phyloP scores from a whole-genome alignment of 192 early-diverging fungal genomes.

The Piromyces finnis region DNA sequence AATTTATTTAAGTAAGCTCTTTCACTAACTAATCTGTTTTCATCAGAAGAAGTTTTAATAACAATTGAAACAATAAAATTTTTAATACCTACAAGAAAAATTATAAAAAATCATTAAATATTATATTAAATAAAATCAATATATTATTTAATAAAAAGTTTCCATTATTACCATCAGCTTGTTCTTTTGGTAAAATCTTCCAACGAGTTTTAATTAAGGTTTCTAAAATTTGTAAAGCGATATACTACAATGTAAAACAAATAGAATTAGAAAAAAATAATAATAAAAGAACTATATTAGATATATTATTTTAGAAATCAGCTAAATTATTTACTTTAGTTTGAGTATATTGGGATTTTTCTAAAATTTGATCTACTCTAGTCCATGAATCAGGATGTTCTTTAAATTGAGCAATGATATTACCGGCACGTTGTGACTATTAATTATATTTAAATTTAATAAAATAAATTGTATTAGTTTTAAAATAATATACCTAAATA shows the following conservation, averaged over 20 bases:
- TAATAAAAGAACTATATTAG: too few relatives aligned
- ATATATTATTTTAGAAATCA: too few relatives aligned
- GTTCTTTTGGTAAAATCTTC: conserved; percentile 77
- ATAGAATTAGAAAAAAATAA: too few relatives aligned
- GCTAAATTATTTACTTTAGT: conserved; percentile 92
- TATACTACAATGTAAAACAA: conserved; percentile 66
- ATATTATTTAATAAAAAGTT: neutral
- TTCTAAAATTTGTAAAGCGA: conserved; percentile 86
- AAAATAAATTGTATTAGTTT: too few relatives aligned
- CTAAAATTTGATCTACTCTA: conserved; percentile 80
- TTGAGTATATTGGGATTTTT: conserved; percentile 51
- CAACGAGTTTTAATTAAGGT: conserved; percentile 90
- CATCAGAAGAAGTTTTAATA: conserved; percentile 77
- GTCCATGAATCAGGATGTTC: conserved; percentile 93
- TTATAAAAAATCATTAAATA: too few relatives aligned
- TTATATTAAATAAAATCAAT: neutral
- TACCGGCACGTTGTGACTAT: neutral
- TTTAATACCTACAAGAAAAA: conserved; percentile 54
- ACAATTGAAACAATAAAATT: conserved; percentile 88
- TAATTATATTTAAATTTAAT: neutral
- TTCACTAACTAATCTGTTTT: conserved; percentile 53
- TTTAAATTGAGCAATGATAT: conserved; percentile 64
- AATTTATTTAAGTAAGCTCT: conserved; percentile 74
- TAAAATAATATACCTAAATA: too few relatives aligned
- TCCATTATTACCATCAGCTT: conserved; percentile 45